Evolutionary conservation across 139 green algal genomes (phyloP).

Genomic region (Limnomonas spitsbergensis): DNA sequence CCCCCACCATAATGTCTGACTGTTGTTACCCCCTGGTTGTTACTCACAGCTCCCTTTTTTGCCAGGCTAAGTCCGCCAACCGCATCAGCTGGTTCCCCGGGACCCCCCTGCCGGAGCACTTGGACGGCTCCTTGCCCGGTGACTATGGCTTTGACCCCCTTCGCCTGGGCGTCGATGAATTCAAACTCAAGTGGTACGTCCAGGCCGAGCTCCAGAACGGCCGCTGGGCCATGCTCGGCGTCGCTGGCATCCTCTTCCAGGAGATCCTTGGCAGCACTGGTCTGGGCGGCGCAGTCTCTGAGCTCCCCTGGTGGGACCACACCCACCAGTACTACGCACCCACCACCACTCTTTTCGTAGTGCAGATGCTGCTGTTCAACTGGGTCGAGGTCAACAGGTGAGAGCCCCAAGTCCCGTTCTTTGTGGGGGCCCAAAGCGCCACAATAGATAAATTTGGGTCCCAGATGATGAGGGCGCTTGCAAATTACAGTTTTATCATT

Average conservation of each 20-base stretch:
- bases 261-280: background rate
- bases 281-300: slow-evolving; percentile 8
- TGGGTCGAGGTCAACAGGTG: slow-evolving; percentile 60
- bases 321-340: slow-evolving; percentile 45
- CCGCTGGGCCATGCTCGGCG: slow-evolving; percentile 73
- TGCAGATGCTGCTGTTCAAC: slow-evolving; percentile 68
- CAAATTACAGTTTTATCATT: background rate
- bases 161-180: background rate
- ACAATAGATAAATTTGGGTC: no score
- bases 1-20: background rate
- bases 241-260: slow-evolving; percentile 64
- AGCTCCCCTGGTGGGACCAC: background rate
- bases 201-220: slow-evolving; percentile 83
- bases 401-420: background rate
- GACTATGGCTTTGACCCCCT: slow-evolving; percentile 81
- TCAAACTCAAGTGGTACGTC: slow-evolving; percentile 47
- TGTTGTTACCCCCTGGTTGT: no score
- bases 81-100: slow-evolving; percentile 13
- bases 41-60: background rate
- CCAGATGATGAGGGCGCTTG: no score
- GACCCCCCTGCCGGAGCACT: slow-evolving; percentile 18
- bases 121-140: slow-evolving; percentile 56
- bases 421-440: no score
- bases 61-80: background rate
- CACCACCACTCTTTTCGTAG: slow-evolving; percentile 52